Evolutionary conservation across 2,329 filamentous ascomycete genomes (phyloP).

Genomic region (Ceratocystis alfenasii): DNA sequence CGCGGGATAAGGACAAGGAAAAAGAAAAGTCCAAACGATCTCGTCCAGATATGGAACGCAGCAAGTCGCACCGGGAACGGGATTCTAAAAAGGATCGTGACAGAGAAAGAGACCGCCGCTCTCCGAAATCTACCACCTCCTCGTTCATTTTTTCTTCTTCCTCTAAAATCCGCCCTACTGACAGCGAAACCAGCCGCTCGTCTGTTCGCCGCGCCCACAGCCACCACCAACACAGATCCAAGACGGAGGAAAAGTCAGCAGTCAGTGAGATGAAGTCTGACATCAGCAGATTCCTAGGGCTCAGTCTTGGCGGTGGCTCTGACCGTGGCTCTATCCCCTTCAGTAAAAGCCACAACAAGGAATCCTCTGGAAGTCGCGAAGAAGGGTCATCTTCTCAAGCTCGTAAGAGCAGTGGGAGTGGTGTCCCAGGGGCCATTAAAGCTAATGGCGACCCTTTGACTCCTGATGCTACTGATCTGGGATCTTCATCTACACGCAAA

Average conservation of each 20-base stretch:
- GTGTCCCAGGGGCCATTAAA: slow-evolving; percentile 8
- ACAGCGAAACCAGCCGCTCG: slow-evolving; percentile 32
- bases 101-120: slow-evolving; percentile 31
- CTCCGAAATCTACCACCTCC: slow-evolving; percentile 30
- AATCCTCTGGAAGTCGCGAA: slow-evolving; percentile 57
- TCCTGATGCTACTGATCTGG: slow-evolving; percentile 60
- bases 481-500: slow-evolving; percentile 26
- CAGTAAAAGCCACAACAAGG: slow-evolving; percentile 86
- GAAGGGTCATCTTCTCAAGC: slow-evolving; percentile 32
- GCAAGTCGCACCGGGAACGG: slow-evolving; percentile 29
- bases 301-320: slow-evolving; percentile 26
- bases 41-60: slow-evolving; percentile 22
- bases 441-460: slow-evolving; percentile 41
- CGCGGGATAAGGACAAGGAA: slow-evolving; percentile 21
- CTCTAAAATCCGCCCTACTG: slow-evolving; percentile 32
- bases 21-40: slow-evolving; percentile 19
- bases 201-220: slow-evolving; percentile 20
- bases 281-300: slow-evolving; percentile 12
- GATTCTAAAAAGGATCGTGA: slow-evolving; percentile 29
- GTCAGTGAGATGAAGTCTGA: slow-evolving; percentile 22
- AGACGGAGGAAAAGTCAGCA: slow-evolving; percentile 28
- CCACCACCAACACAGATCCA: slow-evolving; percentile 29
- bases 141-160: slow-evolving; percentile 26
- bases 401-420: slow-evolving; percentile 25
- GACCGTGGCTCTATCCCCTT: slow-evolving; percentile 52